phyloP scores from a whole-genome alignment of 2,329 filamentous ascomycete genomes.

The Remersonia thermophila region DNA sequence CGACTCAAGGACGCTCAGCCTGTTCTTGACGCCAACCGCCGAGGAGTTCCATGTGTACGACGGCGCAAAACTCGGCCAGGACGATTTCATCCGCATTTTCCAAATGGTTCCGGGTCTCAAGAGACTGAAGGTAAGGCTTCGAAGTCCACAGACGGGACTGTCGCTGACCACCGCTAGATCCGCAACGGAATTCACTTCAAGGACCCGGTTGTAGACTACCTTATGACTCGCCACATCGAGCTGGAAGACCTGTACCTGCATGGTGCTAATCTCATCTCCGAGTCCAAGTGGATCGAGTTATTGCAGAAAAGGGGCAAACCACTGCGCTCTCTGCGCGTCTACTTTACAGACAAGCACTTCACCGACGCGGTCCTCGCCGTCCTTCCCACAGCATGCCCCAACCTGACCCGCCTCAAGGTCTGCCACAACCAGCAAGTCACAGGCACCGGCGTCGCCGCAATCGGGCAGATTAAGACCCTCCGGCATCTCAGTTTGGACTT shows the following conservation, averaged over 20 bases:
- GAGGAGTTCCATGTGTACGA: slow-evolving; percentile 46
- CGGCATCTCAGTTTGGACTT: slow-evolving; percentile 66
- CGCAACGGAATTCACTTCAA: slow-evolving; percentile 88
- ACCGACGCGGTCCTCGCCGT: slow-evolving; percentile 54
- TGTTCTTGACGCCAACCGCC: slow-evolving; percentile 42
- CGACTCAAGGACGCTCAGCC: slow-evolving; percentile 38
- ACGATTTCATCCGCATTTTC: slow-evolving; percentile 74
- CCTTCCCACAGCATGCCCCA: slow-evolving; percentile 53
- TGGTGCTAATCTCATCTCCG: slow-evolving; percentile 70
- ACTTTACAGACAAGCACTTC: slow-evolving; percentile 74
- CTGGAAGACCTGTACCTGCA: slow-evolving; percentile 69
- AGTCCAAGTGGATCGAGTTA: slow-evolving; percentile 61
- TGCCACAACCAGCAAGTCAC: slow-evolving; percentile 66
- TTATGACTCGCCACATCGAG: slow-evolving; percentile 56
- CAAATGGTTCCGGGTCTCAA: slow-evolving; percentile 58
- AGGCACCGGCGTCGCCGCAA: slow-evolving; percentile 49
- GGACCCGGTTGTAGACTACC: slow-evolving; percentile 68
- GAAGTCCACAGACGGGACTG: no score
- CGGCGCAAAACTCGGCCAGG: slow-evolving; percentile 50
- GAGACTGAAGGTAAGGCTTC: slow-evolving; percentile 48
- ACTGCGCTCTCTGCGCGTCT: slow-evolving; percentile 61
- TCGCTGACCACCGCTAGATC: no score
- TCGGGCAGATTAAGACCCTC: slow-evolving; percentile 51
- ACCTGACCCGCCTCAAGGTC: slow-evolving; percentile 65
- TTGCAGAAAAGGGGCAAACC: slow-evolving; percentile 52